Percentiles rank a stretch among this genome's conserved stretches.
These are phyloP conservation scores for Cnidoscolus chayamansa DNA, from an alignment of 441 rosid species.

Conservation along the genomic window DNA sequence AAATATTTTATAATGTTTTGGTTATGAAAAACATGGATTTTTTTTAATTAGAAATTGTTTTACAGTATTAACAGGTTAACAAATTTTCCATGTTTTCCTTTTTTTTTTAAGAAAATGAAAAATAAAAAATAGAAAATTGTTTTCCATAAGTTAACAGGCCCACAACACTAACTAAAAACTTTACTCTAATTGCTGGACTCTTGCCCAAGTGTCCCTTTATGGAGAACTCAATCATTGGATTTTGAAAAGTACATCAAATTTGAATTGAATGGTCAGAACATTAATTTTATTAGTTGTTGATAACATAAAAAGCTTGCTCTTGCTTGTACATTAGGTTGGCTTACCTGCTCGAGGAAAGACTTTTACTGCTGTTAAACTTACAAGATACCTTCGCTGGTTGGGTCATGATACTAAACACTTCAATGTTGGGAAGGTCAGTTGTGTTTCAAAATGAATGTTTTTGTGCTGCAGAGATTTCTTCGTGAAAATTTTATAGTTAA, in stretches of 20 bases:
- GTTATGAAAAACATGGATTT: no score
- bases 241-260: not conserved
- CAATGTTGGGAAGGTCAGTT: conserved; percentile 92
- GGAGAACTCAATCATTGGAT: conserved; percentile 14
- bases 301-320: conserved; percentile 10
- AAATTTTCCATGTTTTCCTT: no score
- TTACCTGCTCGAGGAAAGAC: conserved; percentile 99
- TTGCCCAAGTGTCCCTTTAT: not conserved
- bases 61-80: no score
- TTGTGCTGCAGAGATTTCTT: conserved; percentile 14
- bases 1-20: no score
- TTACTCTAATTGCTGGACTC: not conserved
- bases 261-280: not conserved
- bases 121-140: no score
- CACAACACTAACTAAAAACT: not conserved
- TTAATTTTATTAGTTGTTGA: not conserved
- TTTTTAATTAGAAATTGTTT: no score
- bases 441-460: conserved; percentile 12
- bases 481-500: conserved; percentile 23
- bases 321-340: conserved; percentile 64
- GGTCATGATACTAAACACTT: conserved; percentile 99
- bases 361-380: conserved; percentile 95
- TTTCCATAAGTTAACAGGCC: no score
- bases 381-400: conserved; percentile 98
- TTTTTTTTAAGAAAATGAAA: no score